Base-by-base conservation (phyloP, 768 basidiomycete genomes). In the Leccinum arenicola region DNA sequence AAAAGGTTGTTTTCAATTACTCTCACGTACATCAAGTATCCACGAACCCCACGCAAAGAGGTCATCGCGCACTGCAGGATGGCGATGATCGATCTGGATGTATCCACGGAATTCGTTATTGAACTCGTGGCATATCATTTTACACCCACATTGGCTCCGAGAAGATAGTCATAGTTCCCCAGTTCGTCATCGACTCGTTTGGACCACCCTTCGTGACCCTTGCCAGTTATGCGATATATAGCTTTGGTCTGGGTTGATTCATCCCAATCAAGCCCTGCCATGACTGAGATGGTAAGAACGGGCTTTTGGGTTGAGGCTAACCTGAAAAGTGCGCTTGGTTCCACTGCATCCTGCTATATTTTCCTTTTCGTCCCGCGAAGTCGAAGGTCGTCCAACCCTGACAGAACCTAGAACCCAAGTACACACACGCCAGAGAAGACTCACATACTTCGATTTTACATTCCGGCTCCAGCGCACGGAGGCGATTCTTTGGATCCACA, bases 341-440 rank as follows among this genome's bases (percentile, higher is more conserved):
- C 91, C 92, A 94, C 60, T 75, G 79, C 59, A 93, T 71, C 38
- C 61, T 66, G 69, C 90, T 92, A 64, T 93, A 89, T 91, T 91
- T 87, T 38, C 82, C 82, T 17, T 78, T 81, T 73, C 95, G 78
- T 45, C 87, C 90, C n/a, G 84, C 77, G 70, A 92, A 96, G 61
- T 90, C 84, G 70, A 91, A 98, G 0, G 79, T 84, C n/a, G 92
- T 93, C 91, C 91, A 93, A 1, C 82, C 89, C 91, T 92, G 50
- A 8, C 14, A 58, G 10, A 19, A 57, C 58, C 57, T 61, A 31
- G 53, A 57, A 43, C 14, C 12, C 52, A 19, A 54, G 9, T 48
- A 43, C 14, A 25, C 9, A 45, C n/a, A 19, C 6, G 14, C 14
- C 12, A n/a, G 15, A 52, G 12, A 27, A 40, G 27, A 35, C 25